phyloP scores from a whole-genome alignment of 345 rosid species.

The Orychophragmus violaceus region DNA sequence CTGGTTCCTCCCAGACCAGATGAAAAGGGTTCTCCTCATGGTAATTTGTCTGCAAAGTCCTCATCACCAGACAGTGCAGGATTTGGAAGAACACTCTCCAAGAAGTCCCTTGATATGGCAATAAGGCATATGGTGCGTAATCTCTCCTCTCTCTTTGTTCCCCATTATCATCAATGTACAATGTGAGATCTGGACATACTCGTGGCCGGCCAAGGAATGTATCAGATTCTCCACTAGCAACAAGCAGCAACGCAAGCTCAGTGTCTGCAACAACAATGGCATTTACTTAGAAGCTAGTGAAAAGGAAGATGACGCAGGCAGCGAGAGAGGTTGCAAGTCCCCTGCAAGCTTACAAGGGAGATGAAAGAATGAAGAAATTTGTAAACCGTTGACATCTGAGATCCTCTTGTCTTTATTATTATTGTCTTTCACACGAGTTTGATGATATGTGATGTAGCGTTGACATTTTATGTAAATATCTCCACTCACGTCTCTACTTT shows the following conservation, averaged over 20 bases:
- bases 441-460: conserved; percentile 29
- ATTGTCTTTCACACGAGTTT: conserved; percentile 23
- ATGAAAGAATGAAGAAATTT: conserved; percentile 1
- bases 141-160: neutral
- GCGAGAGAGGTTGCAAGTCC: conserved; percentile 58
- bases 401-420: conserved; percentile 7
- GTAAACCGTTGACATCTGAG: conserved; percentile 17
- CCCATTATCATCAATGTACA: conserved; percentile 45
- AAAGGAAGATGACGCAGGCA: conserved; percentile 54
- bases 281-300: conserved; percentile 51
- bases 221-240: conserved; percentile 83
- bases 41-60: conserved; percentile 73
- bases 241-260: conserved; percentile 93
- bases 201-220: conserved; percentile 60
- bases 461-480: conserved; percentile 16
- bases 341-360: conserved; percentile 54
- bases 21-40: conserved; percentile 62
- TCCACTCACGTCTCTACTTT: conserved; percentile 18
- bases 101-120: conserved; percentile 96
- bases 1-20: conserved; percentile 75
- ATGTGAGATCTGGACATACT: conserved; percentile 67
- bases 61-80: too few relatives aligned
- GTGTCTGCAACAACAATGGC: conserved; percentile 71
- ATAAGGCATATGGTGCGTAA: conserved; percentile 86
- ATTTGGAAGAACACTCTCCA: too few relatives aligned